Evolutionary conservation across 805 yeast genomes (phyloP).

Genomic region (Metschnikowia picachoensis): DNA sequence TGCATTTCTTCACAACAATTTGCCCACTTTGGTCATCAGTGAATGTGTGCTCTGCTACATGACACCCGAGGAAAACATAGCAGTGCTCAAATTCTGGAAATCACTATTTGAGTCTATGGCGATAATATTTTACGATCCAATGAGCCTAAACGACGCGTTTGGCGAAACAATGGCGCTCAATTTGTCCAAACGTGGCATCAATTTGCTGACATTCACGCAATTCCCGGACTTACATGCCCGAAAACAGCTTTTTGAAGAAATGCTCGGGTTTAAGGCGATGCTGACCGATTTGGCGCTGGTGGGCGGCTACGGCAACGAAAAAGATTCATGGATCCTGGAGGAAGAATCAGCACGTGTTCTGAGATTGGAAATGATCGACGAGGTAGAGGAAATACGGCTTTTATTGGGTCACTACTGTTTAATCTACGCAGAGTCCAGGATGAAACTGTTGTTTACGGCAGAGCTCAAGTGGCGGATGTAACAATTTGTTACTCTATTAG

Average conservation of each 20-base stretch:
- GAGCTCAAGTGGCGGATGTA: constrained; percentile 1
- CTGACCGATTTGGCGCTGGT: constrained; percentile 46
- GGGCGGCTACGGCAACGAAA: constrained; percentile 32
- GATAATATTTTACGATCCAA: constrained; percentile 64
- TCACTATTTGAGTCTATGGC: constrained; percentile 23
- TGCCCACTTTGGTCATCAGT: constrained; percentile 61
- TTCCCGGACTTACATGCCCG: constrained; percentile 44
- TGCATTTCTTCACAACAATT: constrained; percentile 23
- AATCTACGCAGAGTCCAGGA: constrained; percentile 14
- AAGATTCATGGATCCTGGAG: constrained; percentile 39
- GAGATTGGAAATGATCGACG: constrained; percentile 65
- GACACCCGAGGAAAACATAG: constrained; percentile 44
- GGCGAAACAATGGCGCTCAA: constrained; percentile 68
- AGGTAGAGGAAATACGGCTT: constrained; percentile 64
- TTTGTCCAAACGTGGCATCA: constrained; percentile 56
- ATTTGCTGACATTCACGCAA: constrained; percentile 51
- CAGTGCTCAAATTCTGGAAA: constrained; percentile 44
- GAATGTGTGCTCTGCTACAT: constrained; percentile 78
- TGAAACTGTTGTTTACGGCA: constrained; percentile 2
- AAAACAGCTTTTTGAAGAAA: constrained; percentile 19
- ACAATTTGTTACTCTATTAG: neutral
- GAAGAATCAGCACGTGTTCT: constrained; percentile 44
- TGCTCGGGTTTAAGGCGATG: constrained; percentile 26
- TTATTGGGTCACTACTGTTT: constrained; percentile 61
- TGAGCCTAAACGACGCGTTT: constrained; percentile 58